Conservation (phyloP, 1,284 basidiomycete genomes). For the Melampsora larici-populina region DNA sequence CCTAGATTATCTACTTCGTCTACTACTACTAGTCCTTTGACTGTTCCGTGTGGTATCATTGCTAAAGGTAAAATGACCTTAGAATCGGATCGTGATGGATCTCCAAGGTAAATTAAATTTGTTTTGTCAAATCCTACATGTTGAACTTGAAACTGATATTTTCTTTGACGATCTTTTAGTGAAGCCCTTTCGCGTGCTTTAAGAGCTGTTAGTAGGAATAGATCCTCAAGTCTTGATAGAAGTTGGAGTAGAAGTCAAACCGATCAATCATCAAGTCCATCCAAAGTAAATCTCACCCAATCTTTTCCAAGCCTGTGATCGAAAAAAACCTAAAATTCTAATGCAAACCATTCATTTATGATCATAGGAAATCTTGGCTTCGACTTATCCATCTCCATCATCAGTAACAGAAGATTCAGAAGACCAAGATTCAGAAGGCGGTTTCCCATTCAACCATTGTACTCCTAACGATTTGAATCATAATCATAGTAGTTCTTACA, state of each 20-base stretch:
- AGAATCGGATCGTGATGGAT: background rate
- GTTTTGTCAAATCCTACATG: background rate
- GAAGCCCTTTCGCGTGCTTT: constrained; percentile 2
- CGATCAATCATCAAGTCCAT: background rate
- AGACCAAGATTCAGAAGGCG: background rate
- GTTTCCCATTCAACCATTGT: background rate
- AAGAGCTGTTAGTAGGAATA: constrained; percentile 1
- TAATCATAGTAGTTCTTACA: background rate
- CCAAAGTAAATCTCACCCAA: background rate
- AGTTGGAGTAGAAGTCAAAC: constrained; percentile 3
- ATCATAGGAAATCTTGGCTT: background rate
- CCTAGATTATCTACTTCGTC: background rate
- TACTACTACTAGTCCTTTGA: background rate
- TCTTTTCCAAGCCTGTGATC: too few species aligned
- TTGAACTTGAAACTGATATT: background rate
- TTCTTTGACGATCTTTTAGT: background rate
- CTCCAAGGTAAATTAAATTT: background rate
- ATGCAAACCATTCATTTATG: too few species aligned
- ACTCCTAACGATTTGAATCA: background rate
- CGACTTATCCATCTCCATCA: background rate
- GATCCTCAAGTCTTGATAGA: background rate
- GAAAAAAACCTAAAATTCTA: too few species aligned
- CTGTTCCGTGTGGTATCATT: background rate
- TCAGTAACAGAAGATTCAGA: background rate
- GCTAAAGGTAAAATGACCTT: background rate